These are phyloP conservation scores for Cymbopogon flexuosus DNA, from an alignment of 202 grass and related monocot species.

Conservation along the genomic window DNA sequence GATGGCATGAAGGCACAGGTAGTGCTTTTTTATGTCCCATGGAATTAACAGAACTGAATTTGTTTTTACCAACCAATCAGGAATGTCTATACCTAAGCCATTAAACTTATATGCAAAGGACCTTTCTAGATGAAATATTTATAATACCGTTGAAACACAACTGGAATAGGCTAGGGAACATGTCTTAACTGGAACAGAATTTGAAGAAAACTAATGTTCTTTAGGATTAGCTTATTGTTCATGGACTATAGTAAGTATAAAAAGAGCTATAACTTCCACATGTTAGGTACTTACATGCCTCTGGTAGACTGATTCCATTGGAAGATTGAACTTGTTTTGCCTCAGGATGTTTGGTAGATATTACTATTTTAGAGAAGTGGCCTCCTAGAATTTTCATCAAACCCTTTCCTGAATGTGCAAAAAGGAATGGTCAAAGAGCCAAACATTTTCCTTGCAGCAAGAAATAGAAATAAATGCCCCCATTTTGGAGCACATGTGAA, in stretches of 20 bases:
- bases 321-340: neutral
- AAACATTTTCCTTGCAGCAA: neutral
- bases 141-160: neutral
- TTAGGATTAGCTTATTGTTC: neutral
- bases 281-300: neutral
- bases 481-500: neutral
- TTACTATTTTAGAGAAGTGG: neutral
- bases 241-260: neutral
- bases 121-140: too few relatives aligned
- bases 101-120: too few relatives aligned
- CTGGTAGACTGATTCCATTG: neutral
- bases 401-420: neutral
- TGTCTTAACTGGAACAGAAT: neutral
- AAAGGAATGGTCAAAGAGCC: neutral
- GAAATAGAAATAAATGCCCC: neutral
- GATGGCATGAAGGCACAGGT: too few relatives aligned
- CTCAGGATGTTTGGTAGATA: neutral
- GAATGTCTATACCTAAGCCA: neutral
- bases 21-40: too few relatives aligned
- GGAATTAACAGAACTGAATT: neutral
- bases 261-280: neutral
- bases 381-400: neutral
- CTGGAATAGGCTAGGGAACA: neutral
- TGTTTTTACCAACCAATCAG: neutral
- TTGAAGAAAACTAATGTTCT: neutral